Base-by-base conservation (phyloP, 805 yeast species). In the Starmerella vaccinii region DNA sequence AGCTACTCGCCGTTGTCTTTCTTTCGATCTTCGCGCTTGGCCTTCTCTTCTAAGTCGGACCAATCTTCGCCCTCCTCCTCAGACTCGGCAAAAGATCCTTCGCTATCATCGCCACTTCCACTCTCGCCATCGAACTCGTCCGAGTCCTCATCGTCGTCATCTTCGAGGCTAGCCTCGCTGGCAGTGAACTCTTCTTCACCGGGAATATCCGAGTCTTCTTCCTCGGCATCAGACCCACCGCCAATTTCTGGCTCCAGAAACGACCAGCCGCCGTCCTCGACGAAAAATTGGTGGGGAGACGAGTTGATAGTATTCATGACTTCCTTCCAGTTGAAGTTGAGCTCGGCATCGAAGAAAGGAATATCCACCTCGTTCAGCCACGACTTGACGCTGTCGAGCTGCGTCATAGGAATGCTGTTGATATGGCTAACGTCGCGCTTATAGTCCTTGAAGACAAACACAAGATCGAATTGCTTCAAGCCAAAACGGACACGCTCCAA, bases 361-460 rank as follows among this genome's bases (percentile, higher is more conserved):
- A 92, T 84, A 66, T 92, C 98, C 63, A 92, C 95, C 65, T 92
- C 95, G n/a, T 95, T 86, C 53, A 92, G 73, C 98, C 98, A 92
- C 46, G 86, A 87, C 67, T 90, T 92, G 55, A 92, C 84, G 64
- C 84, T 90, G 64, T 92, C 98, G 50, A 92, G 71, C 49, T 84
- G 75, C 61, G 84, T 94, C 78, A 88, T 86, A 33, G 97, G 97
- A 53, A 92, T 87, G 3, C 97, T 88, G 66, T 90, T 90, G 57
- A 92, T 80, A 66, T 90, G 97, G 19, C 85, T 85, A 10, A 87
- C 96, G 1, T 97, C 86, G 61, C 76, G 80, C 55, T 75, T 72
- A 66, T 88, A 89, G 67, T 92, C 97, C 67, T 89, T 90, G 70
- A 84, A 90, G 2, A 92, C 89, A 67, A 92, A 88, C n/a, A 92